These are phyloP conservation scores for Fusarium sublunatum DNA, from an alignment of 2,329 filamentous ascomycete genomes.

Conservation along the genomic window DNA sequence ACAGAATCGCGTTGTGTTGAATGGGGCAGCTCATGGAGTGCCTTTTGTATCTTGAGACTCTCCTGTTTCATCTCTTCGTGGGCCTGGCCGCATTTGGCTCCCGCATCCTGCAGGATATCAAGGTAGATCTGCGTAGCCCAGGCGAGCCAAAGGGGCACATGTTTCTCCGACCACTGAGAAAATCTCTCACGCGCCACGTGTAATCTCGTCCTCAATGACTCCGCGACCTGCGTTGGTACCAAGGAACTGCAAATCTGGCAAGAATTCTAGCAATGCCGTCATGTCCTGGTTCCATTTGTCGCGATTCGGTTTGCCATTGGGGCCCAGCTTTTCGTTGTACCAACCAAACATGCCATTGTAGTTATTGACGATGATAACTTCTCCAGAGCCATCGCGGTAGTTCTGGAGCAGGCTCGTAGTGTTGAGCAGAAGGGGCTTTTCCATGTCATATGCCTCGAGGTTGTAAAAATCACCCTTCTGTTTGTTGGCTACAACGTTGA, in stretches of 20 bases:
- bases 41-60: conserved; percentile 30
- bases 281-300: conserved; percentile 30
- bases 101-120: conserved; percentile 30
- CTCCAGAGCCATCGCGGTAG: background rate
- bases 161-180: background rate
- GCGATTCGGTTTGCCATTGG: background rate
- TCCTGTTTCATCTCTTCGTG: conserved; percentile 21
- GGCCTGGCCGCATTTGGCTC: background rate
- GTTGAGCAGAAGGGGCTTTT: conserved; percentile 8
- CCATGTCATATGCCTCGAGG: conserved; percentile 21
- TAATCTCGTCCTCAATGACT: conserved; percentile 37
- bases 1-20: background rate
- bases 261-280: conserved; percentile 21
- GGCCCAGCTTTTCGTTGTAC: conserved; percentile 27
- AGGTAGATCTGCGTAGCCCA: conserved; percentile 37
- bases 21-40: conserved; percentile 18
- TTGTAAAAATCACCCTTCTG: conserved; percentile 13
- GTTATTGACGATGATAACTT: background rate
- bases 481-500: conserved; percentile 6
- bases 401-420: conserved; percentile 4
- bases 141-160: conserved; percentile 25
- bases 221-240: conserved; percentile 1
- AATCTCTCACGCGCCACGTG: conserved; percentile 14
- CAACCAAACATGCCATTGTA: conserved; percentile 40
- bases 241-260: conserved; percentile 26